Evolutionary conservation across 345 rosid genomes (phyloP).

Genomic region (Geranium rotundifolium): DNA sequence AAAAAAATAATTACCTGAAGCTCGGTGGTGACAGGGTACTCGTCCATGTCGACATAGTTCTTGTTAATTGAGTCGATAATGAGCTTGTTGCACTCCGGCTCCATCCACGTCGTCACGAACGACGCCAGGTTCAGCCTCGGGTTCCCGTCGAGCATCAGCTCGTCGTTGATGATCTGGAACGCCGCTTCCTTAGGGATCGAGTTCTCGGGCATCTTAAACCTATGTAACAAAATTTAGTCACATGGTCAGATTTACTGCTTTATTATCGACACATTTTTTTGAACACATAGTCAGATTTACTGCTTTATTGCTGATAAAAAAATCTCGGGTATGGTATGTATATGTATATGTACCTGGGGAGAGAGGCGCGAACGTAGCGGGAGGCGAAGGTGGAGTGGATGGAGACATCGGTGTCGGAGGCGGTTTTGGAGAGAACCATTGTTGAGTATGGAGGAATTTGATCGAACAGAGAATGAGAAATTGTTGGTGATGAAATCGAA

Average conservation of each 20-base stretch:
- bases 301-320: no score
- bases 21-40: conserved; percentile 93
- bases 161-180: conserved; percentile 56
- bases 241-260: no score
- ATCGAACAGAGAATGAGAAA: no score
- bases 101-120: no score
- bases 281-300: no score
- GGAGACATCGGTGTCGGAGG: conserved; percentile 59
- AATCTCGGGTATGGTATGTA: no score
- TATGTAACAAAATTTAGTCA: conserved; percentile 2
- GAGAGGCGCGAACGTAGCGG: conserved; percentile 67
- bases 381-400: conserved; percentile 81
- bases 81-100: no score
- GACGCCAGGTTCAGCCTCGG: conserved; percentile 52
- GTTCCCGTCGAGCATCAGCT: conserved; percentile 51
- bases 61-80: no score
- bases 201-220: conserved; percentile 68
- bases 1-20: conserved; percentile 46
- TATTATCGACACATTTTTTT: no score
- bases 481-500: no score
- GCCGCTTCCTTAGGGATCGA: conserved; percentile 97
- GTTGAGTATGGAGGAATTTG: neutral
- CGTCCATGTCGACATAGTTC: conserved; percentile 10
- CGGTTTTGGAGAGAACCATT: conserved; percentile 62
- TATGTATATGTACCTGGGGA: conserved; percentile 39